A percentile compares a stretch with the other conserved stretches of the same genome.
Conservation (phyloP, 2,329 filamentous ascomycete genomes). For the Cladosporium velox region DNA sequence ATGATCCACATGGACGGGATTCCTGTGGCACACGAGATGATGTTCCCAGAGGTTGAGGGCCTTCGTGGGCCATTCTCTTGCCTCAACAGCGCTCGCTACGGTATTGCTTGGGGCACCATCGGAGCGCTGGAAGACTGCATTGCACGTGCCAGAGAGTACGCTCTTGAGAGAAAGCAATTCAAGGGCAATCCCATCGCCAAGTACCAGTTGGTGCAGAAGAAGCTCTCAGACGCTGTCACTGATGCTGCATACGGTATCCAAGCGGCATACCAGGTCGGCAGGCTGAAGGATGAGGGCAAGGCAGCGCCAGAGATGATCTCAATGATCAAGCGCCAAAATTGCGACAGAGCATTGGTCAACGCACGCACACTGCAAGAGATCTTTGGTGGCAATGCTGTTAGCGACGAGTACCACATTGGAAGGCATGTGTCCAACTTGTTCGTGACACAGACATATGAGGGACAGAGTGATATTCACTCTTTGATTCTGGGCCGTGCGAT, state of each 20-base stretch:
- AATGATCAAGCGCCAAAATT: slow-evolving; percentile 97
- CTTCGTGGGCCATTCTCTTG: slow-evolving; percentile 88
- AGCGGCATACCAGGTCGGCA: slow-evolving; percentile 84
- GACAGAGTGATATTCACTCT: slow-evolving; percentile 91
- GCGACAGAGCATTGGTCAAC: slow-evolving; percentile 81
- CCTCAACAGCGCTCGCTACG: slow-evolving; percentile 88
- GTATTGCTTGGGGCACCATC: slow-evolving; percentile 91
- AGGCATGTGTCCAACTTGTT: slow-evolving; percentile 95
- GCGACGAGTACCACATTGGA: slow-evolving; percentile 94
- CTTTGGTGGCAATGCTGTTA: slow-evolving; percentile 97
- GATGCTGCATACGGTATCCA: slow-evolving; percentile 91
- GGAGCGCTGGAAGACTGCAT: slow-evolving; percentile 94
- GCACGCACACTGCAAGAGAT: slow-evolving; percentile 86
- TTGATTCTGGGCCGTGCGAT: slow-evolving; percentile 55
- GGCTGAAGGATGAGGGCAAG: slow-evolving; percentile 89
- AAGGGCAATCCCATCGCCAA: slow-evolving; percentile 91
- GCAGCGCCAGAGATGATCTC: slow-evolving; percentile 92
- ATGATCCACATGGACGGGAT: slow-evolving; percentile 96
- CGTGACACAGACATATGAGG: slow-evolving; percentile 97
- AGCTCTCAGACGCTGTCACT: slow-evolving; percentile 87
- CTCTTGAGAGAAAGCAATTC: slow-evolving; percentile 94
- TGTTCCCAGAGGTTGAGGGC: slow-evolving; percentile 90
- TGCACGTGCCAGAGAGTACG: slow-evolving; percentile 75
- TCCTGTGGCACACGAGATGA: slow-evolving; percentile 84
- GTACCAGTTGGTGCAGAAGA: slow-evolving; percentile 97